Evolutionary conservation across 768 basidiomycete species (phyloP).

Genomic region (Coprinopsis sp.): DNA sequence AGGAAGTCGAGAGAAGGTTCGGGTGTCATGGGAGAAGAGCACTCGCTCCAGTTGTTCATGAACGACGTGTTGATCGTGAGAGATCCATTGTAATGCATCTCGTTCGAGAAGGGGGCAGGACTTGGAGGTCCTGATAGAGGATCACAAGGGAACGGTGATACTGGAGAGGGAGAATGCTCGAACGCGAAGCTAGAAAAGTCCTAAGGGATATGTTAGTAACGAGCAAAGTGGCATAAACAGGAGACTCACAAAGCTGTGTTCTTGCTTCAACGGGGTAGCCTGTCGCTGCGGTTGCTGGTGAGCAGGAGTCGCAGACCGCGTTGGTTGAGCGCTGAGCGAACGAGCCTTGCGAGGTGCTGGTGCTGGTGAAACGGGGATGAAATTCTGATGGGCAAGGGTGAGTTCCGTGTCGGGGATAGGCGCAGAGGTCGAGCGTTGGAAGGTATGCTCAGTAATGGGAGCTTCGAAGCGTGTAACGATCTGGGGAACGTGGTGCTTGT

Average conservation of each 20-base stretch:
- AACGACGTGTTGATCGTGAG: slow-evolving; percentile 40
- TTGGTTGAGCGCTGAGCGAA: slow-evolving; percentile 37
- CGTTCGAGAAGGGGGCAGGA: slow-evolving; percentile 16
- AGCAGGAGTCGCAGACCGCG: slow-evolving; percentile 22
- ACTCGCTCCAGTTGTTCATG: slow-evolving; percentile 39
- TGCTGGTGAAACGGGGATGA: slow-evolving; percentile 23
- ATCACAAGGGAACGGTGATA: slow-evolving; percentile 26
- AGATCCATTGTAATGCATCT: slow-evolving; percentile 15
- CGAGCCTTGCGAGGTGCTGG: slow-evolving; percentile 24
- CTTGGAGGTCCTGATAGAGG: slow-evolving; percentile 21
- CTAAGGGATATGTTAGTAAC: slow-evolving; percentile 20
- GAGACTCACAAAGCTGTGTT: slow-evolving; percentile 48
- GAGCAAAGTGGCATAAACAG: slow-evolving; percentile 4
- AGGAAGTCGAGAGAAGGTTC: slow-evolving; percentile 34
- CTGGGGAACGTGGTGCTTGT: slow-evolving; percentile 52
- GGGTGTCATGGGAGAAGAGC: slow-evolving; percentile 42
- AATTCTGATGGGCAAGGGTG: slow-evolving; percentile 24
- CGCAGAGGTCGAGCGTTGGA: slow-evolving; percentile 63
- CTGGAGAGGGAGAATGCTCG: slow-evolving; percentile 30
- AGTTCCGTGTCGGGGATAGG: slow-evolving; percentile 42
- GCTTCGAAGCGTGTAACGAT: slow-evolving; percentile 73
- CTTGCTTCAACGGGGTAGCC: slow-evolving; percentile 30
- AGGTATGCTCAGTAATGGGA: slow-evolving; percentile 70
- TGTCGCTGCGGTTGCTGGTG: slow-evolving; percentile 11
- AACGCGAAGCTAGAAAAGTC: slow-evolving; percentile 45